Percentiles rank a stretch among this genome's conserved stretches.
Conservation (phyloP, 257 asterid species). For the Linaria vulgaris region DNA sequence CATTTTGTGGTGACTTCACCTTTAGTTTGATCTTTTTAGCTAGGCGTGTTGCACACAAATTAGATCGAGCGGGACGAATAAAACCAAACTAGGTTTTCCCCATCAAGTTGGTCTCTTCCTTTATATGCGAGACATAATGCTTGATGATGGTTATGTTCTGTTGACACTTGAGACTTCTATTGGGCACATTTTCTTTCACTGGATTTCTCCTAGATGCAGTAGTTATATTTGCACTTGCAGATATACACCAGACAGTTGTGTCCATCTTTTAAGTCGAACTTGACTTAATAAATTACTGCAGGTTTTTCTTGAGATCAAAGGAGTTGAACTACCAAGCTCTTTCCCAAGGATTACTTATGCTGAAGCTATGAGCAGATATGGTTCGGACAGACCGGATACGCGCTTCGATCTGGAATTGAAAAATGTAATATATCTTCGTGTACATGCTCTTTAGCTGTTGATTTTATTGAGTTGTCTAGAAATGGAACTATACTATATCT, state of each 20-base stretch:
- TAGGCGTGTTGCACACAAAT: slow-evolving; percentile 1
- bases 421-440: slow-evolving; percentile 54
- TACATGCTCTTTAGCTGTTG: slow-evolving; percentile 19
- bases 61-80: neutral
- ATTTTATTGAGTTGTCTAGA: neutral
- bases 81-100: neutral
- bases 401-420: slow-evolving; percentile 81
- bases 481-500: neutral
- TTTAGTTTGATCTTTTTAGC: no score
- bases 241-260: slow-evolving; percentile 1
- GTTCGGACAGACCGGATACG: slow-evolving; percentile 91
- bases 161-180: neutral
- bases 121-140: neutral
- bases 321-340: slow-evolving; percentile 82
- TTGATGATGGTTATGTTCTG: slow-evolving; percentile 13
- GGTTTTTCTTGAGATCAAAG: slow-evolving; percentile 84
- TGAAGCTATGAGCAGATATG: slow-evolving; percentile 84
- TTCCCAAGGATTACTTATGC: slow-evolving; percentile 92
- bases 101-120: neutral
- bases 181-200: neutral
- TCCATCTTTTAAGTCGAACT: slow-evolving; percentile 14
- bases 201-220: neutral
- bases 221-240: slow-evolving; percentile 7
- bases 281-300: slow-evolving; percentile 37
- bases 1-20: neutral